A percentile compares a stretch with the other conserved stretches of the same genome.
phyloP scores from a whole-genome alignment of 352 stramenopile genomes.

The Globisporangium radiosum region DNA sequence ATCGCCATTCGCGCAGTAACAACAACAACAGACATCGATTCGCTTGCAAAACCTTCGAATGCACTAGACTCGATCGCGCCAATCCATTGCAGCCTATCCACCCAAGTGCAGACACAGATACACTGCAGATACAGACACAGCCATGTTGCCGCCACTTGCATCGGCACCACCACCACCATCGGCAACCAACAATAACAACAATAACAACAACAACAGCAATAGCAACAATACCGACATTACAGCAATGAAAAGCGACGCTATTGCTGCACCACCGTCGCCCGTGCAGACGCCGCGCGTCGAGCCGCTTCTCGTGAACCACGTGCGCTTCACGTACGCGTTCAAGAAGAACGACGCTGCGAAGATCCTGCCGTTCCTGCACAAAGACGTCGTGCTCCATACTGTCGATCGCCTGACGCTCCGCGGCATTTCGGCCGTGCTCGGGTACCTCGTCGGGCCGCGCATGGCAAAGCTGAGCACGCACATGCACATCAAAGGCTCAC shows the following conservation, averaged over 20 bases:
- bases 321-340: constrained; percentile 59
- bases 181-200: not conserved
- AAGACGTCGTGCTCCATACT: constrained; percentile 46
- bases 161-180: not conserved
- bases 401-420: constrained; percentile 36
- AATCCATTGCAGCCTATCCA: no score
- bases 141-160: constrained; percentile 7
- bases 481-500: constrained; percentile 54
- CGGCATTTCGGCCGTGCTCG: constrained; percentile 60
- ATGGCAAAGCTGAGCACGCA: constrained; percentile 69
- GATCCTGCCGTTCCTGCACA: constrained; percentile 58
- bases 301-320: constrained; percentile 48
- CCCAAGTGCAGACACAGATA: no score
- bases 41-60: no score
- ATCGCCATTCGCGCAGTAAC: not conserved
- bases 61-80: no score
- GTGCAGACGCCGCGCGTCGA: constrained; percentile 22
- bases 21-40: no score
- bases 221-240: not conserved
- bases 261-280: not conserved
- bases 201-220: not conserved
- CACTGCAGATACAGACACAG: no score
- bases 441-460: constrained; percentile 53
- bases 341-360: constrained; percentile 67
- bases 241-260: not conserved